phyloP scores from a whole-genome alignment of 139 green algal species.

The Klebsormidium nitens region DNA sequence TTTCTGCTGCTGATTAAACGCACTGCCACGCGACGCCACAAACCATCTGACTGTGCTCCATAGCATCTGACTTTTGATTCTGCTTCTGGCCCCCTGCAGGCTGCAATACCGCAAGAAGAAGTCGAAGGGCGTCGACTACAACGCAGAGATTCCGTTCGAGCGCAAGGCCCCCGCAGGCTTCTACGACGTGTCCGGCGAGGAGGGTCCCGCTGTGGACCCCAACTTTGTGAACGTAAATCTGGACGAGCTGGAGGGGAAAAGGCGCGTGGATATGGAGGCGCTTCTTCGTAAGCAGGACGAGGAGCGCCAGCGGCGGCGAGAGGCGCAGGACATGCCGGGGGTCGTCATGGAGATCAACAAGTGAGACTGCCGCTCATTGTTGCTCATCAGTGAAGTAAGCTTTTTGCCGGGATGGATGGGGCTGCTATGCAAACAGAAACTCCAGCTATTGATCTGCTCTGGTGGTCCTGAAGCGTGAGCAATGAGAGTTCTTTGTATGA shows the following conservation, averaged over 20 bases:
- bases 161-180: constrained; percentile 76
- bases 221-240: constrained; percentile 81
- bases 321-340: constrained; percentile 11
- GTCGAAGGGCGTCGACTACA: constrained; percentile 50
- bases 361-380: no score
- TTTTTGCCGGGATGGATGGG: no score
- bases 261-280: constrained; percentile 81
- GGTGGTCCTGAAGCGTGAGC: no score
- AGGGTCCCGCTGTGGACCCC: constrained; percentile 46
- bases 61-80: no score
- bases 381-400: no score
- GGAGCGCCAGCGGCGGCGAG: constrained; percentile 61
- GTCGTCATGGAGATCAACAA: constrained; percentile 29
- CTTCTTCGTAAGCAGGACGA: constrained; percentile 75
- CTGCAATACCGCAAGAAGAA: constrained; percentile 49
- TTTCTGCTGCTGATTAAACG: no score
- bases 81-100: no score
- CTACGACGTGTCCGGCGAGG: constrained; percentile 78
- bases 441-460: no score
- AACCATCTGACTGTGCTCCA: no score
- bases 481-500: no score
- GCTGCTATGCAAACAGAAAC: no score
- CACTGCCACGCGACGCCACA: no score
- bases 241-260: constrained; percentile 84
- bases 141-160: constrained; percentile 79